These are phyloP conservation scores for Magnolia officinalis DNA, from an alignment of 164 flowering plant species.

Conservation along the genomic window DNA sequence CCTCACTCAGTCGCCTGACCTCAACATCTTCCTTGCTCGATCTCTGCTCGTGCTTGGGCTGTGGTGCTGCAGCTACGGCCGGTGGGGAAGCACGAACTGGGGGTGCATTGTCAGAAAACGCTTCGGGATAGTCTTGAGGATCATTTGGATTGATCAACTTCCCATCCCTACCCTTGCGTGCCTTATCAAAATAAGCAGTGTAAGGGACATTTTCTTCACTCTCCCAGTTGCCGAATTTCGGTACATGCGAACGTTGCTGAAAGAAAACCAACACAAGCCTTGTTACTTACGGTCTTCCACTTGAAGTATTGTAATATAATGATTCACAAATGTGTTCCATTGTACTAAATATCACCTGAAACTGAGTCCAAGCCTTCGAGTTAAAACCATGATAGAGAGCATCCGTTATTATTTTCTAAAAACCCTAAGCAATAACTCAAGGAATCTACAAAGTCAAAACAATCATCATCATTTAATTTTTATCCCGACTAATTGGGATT, in stretches of 20 bases:
- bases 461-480: too few relatives aligned
- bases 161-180: constrained; percentile 51
- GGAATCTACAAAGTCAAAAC: too few relatives aligned
- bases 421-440: too few relatives aligned
- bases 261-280: constrained; percentile 9
- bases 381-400: too few relatives aligned
- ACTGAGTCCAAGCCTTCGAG: too few relatives aligned
- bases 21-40: constrained; percentile 48
- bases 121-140: constrained; percentile 59
- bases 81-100: constrained; percentile 22
- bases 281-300: background rate
- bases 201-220: constrained; percentile 67
- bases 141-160: constrained; percentile 73
- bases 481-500: too few relatives aligned
- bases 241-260: constrained; percentile 68
- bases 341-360: too few relatives aligned
- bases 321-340: too few relatives aligned
- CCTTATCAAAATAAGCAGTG: constrained; percentile 82
- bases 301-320: background rate
- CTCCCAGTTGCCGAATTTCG: constrained; percentile 88
- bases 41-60: constrained; percentile 26
- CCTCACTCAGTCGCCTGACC: constrained; percentile 23
- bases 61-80: constrained; percentile 13
- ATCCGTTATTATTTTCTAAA: too few relatives aligned
- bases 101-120: constrained; percentile 25